Conservation (phyloP, 2,329 filamentous ascomycete species). For the Cordyceps sp. region DNA sequence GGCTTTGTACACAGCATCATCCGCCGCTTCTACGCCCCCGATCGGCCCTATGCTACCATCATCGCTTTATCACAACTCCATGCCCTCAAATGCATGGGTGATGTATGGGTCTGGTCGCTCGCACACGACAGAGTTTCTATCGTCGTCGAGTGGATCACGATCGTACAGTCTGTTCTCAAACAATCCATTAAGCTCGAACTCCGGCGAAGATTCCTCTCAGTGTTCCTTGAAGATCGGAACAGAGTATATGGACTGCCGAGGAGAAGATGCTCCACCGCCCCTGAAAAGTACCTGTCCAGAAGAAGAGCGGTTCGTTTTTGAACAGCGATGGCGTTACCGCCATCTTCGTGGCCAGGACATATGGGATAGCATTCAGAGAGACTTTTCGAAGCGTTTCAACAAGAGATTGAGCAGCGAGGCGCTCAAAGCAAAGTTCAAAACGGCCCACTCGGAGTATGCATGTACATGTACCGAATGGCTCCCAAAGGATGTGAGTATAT, state of each 20-base stretch:
- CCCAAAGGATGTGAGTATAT: constrained; percentile 28
- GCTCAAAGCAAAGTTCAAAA: constrained; percentile 39
- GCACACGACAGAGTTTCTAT: too few relatives aligned
- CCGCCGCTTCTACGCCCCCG: too few relatives aligned
- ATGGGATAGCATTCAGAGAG: constrained; percentile 35
- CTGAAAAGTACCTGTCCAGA: constrained; percentile 28
- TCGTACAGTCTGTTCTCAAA: too few relatives aligned
- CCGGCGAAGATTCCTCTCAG: too few relatives aligned
- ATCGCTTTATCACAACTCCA: too few relatives aligned
- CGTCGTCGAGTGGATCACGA: too few relatives aligned
- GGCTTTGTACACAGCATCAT: too few relatives aligned
- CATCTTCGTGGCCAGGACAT: constrained; percentile 37
- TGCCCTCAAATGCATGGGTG: too few relatives aligned
- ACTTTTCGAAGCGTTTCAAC: constrained; percentile 19
- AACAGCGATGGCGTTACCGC: constrained; percentile 26
- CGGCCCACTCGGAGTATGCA: constrained; percentile 32
- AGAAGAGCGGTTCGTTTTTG: constrained; percentile 31
- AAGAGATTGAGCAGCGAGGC: constrained; percentile 27
- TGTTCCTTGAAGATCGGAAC: too few relatives aligned
- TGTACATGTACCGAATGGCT: constrained; percentile 32
- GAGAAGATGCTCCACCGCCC: constrained; percentile 16
- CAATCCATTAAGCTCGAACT: too few relatives aligned
- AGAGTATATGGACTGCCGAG: constrained; percentile 19
- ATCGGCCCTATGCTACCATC: too few relatives aligned
- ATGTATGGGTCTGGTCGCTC: too few relatives aligned